Conservation (phyloP, 2,329 filamentous ascomycete genomes). For the Aspergillus aculeatus region DNA sequence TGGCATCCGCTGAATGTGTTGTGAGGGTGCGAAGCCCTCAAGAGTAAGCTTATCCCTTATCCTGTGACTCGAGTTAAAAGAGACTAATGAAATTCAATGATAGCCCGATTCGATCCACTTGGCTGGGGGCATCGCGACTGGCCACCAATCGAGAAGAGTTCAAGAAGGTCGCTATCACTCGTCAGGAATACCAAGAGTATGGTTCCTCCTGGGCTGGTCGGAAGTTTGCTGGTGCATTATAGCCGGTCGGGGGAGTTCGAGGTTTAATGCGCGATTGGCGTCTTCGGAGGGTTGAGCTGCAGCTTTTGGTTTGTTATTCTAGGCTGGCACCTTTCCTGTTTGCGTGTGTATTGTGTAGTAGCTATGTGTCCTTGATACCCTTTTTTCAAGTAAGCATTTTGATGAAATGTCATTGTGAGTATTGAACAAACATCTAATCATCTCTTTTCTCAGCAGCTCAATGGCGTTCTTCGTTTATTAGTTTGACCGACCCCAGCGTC, state of each 20-base stretch:
- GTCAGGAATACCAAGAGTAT: constrained; percentile 85
- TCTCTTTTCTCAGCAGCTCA: too few relatives aligned
- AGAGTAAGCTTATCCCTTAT: constrained; percentile 48
- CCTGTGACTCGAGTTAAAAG: not conserved
- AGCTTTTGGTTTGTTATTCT: not conserved
- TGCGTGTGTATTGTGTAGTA: not conserved
- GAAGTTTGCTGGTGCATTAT: constrained; percentile 58
- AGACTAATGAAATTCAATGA: constrained; percentile 14
- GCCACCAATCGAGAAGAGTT: constrained; percentile 66
- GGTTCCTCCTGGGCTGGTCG: constrained; percentile 72
- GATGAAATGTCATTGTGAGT: not conserved
- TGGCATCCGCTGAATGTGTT: constrained; percentile 72
- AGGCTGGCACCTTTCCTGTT: not conserved
- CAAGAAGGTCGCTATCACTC: constrained; percentile 71
- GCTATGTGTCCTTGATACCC: constrained; percentile 15
- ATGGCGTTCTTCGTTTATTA: too few relatives aligned
- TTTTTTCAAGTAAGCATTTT: not conserved
- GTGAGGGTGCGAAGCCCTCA: constrained; percentile 69
- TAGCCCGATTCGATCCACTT: constrained; percentile 73
- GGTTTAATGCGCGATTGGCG: not conserved
- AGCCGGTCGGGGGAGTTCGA: not conserved
- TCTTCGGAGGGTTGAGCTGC: not conserved
- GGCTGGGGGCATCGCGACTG: constrained; percentile 78
- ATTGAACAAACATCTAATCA: not conserved
- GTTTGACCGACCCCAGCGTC: not conserved